Base-by-base conservation (phyloP, 768 basidiomycete species). In the Suillus subluteus region DNA sequence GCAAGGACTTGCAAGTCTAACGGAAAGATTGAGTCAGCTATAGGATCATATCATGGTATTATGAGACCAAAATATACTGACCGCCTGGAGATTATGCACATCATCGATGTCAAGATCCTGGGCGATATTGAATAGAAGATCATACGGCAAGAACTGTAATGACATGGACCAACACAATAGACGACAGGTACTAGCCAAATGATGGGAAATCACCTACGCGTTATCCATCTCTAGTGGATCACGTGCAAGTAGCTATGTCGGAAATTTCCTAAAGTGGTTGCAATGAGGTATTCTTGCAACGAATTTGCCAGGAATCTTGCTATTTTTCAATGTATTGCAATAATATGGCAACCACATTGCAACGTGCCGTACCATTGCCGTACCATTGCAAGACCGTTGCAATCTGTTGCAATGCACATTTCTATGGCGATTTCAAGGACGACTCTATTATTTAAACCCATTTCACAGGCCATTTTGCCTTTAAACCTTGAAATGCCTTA, bases 61-160 rank as follows among this genome's bases (percentile, higher is more conserved):
- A 32, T 32, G 50, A n/a, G n/a, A 65, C 62, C 30, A 65, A 50
- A 35, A 38, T 40, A 23, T 8, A 79, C 88, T 82, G 76, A 91
- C 90, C 65, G 84, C 73, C 73, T 90, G 89, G 9, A 91, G 75
- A 58, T 83, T 76, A 73, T 87, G 84, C 23, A 91, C 81, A 75
- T 91, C 90, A 56, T 76, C 78, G 70, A 88, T 77, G 69, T 88
- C 82, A 40, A 91, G 83, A 76, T 87, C 85, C 52, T 82, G 82
- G 6, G 88, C 84, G 74, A 92, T 85, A 79, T 89, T 88, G 65
- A 91, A 82, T 54, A 92, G 74, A 23, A 91, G 79, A 79, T 92
- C 91, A 75, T 91, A 91, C 0, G 90, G 90, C 23, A 92, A 79
- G 6, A 79, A 80, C 67, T 76, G 74, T 62, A 84, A 73, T 15